These are phyloP conservation scores for Haplosporangium sp. DNA, from an alignment of 371 early-diverging fungal genomes.

Conservation along the genomic window DNA sequence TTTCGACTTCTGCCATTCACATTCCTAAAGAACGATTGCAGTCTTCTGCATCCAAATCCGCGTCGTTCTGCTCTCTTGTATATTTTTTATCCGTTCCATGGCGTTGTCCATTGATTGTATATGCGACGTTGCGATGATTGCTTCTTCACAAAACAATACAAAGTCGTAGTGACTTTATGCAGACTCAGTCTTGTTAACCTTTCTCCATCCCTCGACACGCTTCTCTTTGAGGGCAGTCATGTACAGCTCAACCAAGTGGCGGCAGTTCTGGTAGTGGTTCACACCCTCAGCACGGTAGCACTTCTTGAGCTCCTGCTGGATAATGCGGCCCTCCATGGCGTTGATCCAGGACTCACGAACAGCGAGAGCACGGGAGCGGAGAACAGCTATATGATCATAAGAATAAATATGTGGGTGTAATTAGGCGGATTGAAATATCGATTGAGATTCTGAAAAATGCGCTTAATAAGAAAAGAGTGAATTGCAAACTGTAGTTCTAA, in stretches of 20 bases:
- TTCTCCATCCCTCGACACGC: conserved; percentile 53
- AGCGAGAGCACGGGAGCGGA: conserved; percentile 78
- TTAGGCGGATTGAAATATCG: neutral
- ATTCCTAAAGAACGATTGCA: no score
- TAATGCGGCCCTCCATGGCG: conserved; percentile 84
- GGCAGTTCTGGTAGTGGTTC: conserved; percentile 84
- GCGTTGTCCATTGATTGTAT: no score
- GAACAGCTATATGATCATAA: conserved; percentile 61
- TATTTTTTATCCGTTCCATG: no score
- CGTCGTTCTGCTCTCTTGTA: no score
- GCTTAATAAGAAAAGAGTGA: neutral
- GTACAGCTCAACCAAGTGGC: conserved; percentile 66
- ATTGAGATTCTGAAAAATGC: neutral
- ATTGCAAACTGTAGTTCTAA: no score
- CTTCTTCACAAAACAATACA: neutral
- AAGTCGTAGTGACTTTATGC: conserved; percentile 28
- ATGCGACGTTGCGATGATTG: no score
- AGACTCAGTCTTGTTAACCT: conserved; percentile 26
- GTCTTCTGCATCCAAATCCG: no score
- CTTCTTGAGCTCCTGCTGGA: conserved; percentile 78
- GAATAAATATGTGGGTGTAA: neutral
- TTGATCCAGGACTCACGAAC: conserved; percentile 88
- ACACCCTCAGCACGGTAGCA: conserved; percentile 87
- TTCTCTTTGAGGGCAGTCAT: conserved; percentile 54
- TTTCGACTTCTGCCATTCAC: no score